A percentile compares a stretch with the other conserved stretches of the same genome.
Conservation (phyloP, 768 basidiomycete species). For the Phaeolepiota aurea region DNA sequence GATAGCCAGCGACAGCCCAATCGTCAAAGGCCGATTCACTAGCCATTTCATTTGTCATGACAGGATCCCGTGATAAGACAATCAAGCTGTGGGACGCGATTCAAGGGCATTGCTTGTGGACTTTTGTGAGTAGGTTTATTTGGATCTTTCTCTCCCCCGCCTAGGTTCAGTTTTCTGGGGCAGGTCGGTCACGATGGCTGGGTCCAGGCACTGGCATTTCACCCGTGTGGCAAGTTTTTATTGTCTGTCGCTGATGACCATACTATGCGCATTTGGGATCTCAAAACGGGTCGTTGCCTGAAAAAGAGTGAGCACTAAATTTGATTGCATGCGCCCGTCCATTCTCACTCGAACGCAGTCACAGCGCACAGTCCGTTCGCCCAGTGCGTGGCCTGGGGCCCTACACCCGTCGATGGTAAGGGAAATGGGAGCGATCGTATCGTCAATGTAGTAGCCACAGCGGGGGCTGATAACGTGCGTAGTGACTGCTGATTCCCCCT, state of each 20-base stretch:
- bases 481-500: background rate
- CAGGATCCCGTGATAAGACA: constrained; percentile 84
- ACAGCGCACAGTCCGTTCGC: background rate
- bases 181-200: constrained; percentile 76
- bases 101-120: constrained; percentile 73
- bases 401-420: background rate
- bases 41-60: constrained; percentile 51
- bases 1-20: background rate
- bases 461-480: background rate
- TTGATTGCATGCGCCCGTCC: background rate
- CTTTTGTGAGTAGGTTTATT: constrained; percentile 58
- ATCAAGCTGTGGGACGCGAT: constrained; percentile 88
- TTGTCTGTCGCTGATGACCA: constrained; percentile 92
- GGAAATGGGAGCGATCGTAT: background rate
- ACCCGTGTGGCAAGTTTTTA: constrained; percentile 81
- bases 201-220: constrained; percentile 86
- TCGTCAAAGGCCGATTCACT: background rate
- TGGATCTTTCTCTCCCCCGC: no score
- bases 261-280: constrained; percentile 85
- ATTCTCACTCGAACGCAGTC: background rate
- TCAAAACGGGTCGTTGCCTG: constrained; percentile 75
- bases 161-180: no score
- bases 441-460: background rate
- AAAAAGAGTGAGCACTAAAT: constrained; percentile 38
- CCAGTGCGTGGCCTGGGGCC: background rate